Evolutionary conservation across 129 eudicot genomes (phyloP), one percentile per base, ranked within the genome.

Genomic region (Flaveria linearis): DNA sequence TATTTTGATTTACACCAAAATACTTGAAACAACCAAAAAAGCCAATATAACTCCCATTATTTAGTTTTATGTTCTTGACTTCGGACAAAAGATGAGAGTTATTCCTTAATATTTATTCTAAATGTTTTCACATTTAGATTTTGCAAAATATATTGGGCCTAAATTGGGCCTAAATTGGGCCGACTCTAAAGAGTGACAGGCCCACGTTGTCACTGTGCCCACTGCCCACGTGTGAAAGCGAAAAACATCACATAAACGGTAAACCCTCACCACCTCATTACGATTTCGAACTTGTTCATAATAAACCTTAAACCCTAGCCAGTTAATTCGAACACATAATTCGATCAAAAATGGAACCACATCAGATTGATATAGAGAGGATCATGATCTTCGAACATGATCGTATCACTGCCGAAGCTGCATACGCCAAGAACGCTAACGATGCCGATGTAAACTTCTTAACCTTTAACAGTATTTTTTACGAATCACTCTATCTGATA

Each of bases 301-400:
- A 36, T 36, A 36, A 36, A 36, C 64, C 75, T 55, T 66, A 73
- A 73, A 80, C 79, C 79, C 79, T 73, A 80, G 46, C 23, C 53
- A 46, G 62, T 28, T 15, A 33, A 43, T 6, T 23, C 43, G 1
- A 16, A 42, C 63, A n/a, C 0, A 51, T 23, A 33, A 28, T 53
- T 58, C 46, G 14, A 60, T 1, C 16, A 69, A 28, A 33, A 43
- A 85, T 85, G 89, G 89, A 82, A 13, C 69, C 80, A 20, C 17
- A 25, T 43, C 81, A 81, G 43, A 45, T 43, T 16, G 90, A 88
- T 55, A 17, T 89, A 20, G 97, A 92, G 58, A 85, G 97, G 11
- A 70, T 89, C 28, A 76, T 92, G 63, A 73, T 92, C 79, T 87
- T 82, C 76, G 97, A 92, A 83, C 97, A 92, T 67, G 90, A 87